Conservation (phyloP, 352 stramenopile genomes). For the Globisporangium perplexum region DNA sequence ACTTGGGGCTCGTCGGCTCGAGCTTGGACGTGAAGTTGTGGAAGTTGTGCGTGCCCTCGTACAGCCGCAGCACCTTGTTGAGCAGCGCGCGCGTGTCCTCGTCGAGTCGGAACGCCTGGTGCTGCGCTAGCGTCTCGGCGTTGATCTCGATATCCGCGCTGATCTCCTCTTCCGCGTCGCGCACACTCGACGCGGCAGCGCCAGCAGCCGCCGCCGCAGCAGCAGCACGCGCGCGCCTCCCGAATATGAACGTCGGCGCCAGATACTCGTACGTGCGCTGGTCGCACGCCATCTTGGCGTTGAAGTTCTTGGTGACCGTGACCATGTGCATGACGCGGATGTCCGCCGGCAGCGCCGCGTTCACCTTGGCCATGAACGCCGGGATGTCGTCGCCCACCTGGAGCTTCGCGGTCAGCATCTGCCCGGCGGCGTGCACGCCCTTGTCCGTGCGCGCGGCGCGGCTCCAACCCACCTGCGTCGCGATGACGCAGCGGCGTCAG, state of each 20-base stretch:
- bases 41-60: slow-evolving; percentile 90
- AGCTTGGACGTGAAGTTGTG: slow-evolving; percentile 97
- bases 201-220: neutral
- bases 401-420: slow-evolving; percentile 83
- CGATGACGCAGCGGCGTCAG: neutral
- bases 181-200: slow-evolving; percentile 15
- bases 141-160: slow-evolving; percentile 48
- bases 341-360: slow-evolving; percentile 60
- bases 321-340: slow-evolving; percentile 84
- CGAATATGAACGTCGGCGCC: slow-evolving; percentile 86
- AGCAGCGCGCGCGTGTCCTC: slow-evolving; percentile 44
- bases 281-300: slow-evolving; percentile 87
- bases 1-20: slow-evolving; percentile 72
- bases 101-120: slow-evolving; percentile 71
- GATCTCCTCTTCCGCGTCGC: slow-evolving; percentile 35
- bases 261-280: slow-evolving; percentile 90
- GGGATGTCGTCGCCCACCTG: slow-evolving; percentile 70
- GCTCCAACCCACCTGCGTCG: slow-evolving; percentile 74
- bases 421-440: slow-evolving; percentile 83
- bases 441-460: slow-evolving; percentile 89
- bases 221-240: slow-evolving; percentile 16
- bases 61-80: slow-evolving; percentile 53
- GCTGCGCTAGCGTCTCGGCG: slow-evolving; percentile 44
- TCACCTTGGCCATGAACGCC: slow-evolving; percentile 66
- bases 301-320: slow-evolving; percentile 89